Percentiles rank a stretch among this genome's conserved stretches.
Conservation (phyloP, 108 stramenopile species). For the Epithemia pelagica region DNA sequence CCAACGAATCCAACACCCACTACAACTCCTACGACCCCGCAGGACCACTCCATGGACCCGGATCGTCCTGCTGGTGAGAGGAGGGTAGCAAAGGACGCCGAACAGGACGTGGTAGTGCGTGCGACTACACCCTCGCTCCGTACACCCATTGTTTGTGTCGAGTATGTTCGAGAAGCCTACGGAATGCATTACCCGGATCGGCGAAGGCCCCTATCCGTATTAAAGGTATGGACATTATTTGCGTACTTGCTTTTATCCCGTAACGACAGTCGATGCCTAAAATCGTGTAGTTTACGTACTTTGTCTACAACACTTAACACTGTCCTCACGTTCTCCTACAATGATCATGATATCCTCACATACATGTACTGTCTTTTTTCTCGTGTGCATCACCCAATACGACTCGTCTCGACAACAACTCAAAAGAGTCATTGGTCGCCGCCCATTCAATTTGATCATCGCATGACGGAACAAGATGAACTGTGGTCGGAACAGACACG, state of each 20-base stretch:
- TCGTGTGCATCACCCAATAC: too few relatives aligned
- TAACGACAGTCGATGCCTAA: too few relatives aligned
- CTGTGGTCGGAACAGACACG: constrained; percentile 46
- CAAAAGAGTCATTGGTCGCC: constrained; percentile 36
- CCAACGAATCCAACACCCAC: background rate
- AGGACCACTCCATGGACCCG: background rate
- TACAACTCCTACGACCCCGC: background rate
- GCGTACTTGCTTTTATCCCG: constrained; percentile 1
- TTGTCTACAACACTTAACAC: too few relatives aligned
- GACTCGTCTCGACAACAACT: too few relatives aligned
- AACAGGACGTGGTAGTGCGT: background rate
- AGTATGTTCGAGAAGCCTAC: constrained; percentile 61
- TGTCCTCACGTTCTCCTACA: too few relatives aligned
- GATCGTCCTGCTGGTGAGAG: too few relatives aligned
- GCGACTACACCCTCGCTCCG: background rate
- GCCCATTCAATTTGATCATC: constrained; percentile 33
- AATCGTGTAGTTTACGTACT: too few relatives aligned
- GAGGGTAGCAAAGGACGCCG: background rate
- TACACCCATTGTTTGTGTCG: constrained; percentile 32
- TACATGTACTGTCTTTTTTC: too few relatives aligned
- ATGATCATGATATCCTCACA: too few relatives aligned
- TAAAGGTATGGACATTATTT: constrained; percentile 33
- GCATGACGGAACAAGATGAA: constrained; percentile 51
- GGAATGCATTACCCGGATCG: constrained; percentile 67
- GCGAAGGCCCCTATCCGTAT: constrained; percentile 26